Base-by-base conservation (phyloP, 2,329 filamentous ascomycete genomes). In the Aureobasidium vineae region DNA sequence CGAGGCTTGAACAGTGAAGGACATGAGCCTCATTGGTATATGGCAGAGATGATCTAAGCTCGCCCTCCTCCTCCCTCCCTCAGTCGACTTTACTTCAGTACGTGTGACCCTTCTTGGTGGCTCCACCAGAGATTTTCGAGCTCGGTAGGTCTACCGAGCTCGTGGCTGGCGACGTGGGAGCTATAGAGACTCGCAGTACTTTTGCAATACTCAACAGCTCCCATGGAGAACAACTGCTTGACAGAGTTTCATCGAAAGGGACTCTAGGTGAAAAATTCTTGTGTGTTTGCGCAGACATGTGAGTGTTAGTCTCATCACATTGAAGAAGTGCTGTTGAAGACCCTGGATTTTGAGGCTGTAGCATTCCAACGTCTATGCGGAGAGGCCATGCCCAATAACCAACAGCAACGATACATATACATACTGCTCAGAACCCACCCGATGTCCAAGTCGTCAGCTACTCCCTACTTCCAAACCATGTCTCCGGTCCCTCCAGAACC, bases 391-490 rank as follows among this genome's bases (percentile, higher is more conserved):
- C 26, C 23, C 11, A 2, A 43, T 21, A 3, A 23, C n/a, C 50
- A 36, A 15, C 31, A 38, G 33, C 13, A 53, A 13, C 21, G 2
- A 28, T 28, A 53, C 23, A 53, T 53, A 31, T 31, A n/a, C n/a
- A 47, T 23, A 41, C 19, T 19, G 40, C 19, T 26, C 13, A 53
- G 10, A 19, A 15, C 3, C 31, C 4, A 36, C 19, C n/a, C 52
- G 21, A 63, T 63, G 59, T 52, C 61, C 26, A 36, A 26, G 15
- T 41, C 66, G 13, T 64, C 66, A 13, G 36, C 47, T 6, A 56
- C 61, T 7, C 66, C 61, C 5, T 69, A 69, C 40, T 69, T 69
- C 36, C 68, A 69, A 23, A 67, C 68, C 56, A 70, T 70, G 69
- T 70, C 69, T 40, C 60, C 64, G 23, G 65, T 64, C 2, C 69